Evolutionary conservation across 2,329 filamentous ascomycete species (phyloP), one percentile per base, ranked within the genome.

Genomic region (Diaporthe eres): DNA sequence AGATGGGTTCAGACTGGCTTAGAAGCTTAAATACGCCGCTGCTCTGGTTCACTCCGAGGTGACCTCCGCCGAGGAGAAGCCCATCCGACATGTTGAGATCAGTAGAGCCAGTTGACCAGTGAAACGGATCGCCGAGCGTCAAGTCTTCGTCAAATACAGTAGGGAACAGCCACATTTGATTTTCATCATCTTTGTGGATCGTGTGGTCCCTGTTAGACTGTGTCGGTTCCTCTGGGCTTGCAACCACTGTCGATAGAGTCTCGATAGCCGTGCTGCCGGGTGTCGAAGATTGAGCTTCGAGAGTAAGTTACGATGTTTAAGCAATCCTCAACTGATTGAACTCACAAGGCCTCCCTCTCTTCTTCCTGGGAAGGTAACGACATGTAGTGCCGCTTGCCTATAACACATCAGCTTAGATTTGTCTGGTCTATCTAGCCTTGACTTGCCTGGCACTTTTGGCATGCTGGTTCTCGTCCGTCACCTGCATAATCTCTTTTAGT

Each of bases 391-490:
- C 51, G 51, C 51, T 55, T 8, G 51, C 12, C 51, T 55, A 15
- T 15, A 28, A 55, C 5, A 55, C 51, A 10, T 55, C 51, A 55
- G 51, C 51, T 55, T 28, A 28, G 25, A 12, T 25, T 17, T 28
- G 51, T 55, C 10, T 55, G 15, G 51, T 31, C 51, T 55, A 53
- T n/a, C 10, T 25, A 10, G 49, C 49, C n/a, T 53, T 53, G 51
- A 55, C 51, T 55, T 55, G 51, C 51, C 51, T 55, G 51, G 51
- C 51, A 55, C 51, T 55, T 55, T 55, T 55, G 51, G 25, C 51
- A 55, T 15, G 51, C 13, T 31, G 51, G 51, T 55, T 55, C 51
- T 28, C 51, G 51, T 55, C 51, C 51, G 10, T 55, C 51, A 55
- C 51, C 51, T 55, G 25, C 10, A 55, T 55, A 2, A 55, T 31